Base-by-base conservation (phyloP, 352 stramenopile species). In the Globisporangium recalcitrans region DNA sequence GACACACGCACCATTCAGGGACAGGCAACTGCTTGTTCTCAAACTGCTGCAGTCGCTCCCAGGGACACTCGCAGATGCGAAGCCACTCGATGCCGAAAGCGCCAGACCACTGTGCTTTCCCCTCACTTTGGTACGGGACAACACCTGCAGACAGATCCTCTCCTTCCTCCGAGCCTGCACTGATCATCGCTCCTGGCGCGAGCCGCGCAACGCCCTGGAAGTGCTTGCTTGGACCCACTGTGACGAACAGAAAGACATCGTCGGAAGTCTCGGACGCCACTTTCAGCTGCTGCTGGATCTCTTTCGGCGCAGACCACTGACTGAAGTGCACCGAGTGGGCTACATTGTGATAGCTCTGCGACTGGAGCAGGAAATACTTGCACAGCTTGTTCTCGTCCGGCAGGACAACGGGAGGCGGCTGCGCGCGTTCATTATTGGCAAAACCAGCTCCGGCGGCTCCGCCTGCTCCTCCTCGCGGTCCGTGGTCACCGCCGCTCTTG, bases 21-120 rank as follows among this genome's bases (percentile, higher is more conserved):
- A 90, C 69, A 44, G 68, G 52, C 8, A 91, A 51, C 8, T 78
- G 70, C 59, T 91, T 86, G 65, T 90, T 85, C 34, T 91, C 85
- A 55, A 85, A 88, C 44, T 88, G 72, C 4, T 74, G 70, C 6
- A 93, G 70, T 3, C 82, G 80, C n/a, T 92, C 80, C 81, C 84
- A 96, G 8, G 87, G 87, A 69, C 85, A 93, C 56, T 96, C 85
- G 47, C 85, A 94, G 19, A 91, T 91, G n/a, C 82, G 80, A 29
- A 96, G 71, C 87, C 87, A 96, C 36, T 95, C 83, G 52, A 96
- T 67, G 26, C 69, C 65, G 68, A 96, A 93, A 0, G 72, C 70
- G 1, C 81, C 81, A 3, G 69, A 60, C 87, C 87, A 95, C 47
- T 74, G 55, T 0, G 47, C 51, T 59, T 82, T 78, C 0, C 69